Conservation (phyloP, 352 stramenopile genomes). For the Globisporangium recalcitrans region DNA sequence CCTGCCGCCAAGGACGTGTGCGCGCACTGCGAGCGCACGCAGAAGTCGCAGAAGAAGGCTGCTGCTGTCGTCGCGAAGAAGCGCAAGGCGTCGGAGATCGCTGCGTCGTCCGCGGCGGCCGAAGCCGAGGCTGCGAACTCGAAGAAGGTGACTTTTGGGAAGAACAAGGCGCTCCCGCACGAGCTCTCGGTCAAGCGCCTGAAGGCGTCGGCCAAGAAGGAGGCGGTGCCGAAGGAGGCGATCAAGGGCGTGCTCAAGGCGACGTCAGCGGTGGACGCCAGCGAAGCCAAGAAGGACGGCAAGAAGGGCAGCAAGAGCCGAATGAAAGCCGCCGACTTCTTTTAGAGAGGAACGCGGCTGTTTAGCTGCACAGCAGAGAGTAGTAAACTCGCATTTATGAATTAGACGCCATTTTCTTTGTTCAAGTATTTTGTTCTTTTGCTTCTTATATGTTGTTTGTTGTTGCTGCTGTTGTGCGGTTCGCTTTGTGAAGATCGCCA, state of each 20-base stretch:
- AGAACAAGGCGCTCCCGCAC: slow-evolving; percentile 75
- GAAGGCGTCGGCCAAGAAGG: slow-evolving; percentile 68
- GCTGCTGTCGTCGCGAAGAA: slow-evolving; percentile 45
- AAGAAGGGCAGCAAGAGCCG: slow-evolving; percentile 38
- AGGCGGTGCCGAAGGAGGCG: slow-evolving; percentile 43
- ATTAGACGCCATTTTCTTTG: slow-evolving; percentile 8
- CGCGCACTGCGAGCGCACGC: slow-evolving; percentile 64
- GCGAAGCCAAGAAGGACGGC: slow-evolving; percentile 40
- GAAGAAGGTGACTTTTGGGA: slow-evolving; percentile 86
- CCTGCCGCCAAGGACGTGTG: slow-evolving; percentile 57
- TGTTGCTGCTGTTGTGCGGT: too few relatives aligned
- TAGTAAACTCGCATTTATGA: not conserved
- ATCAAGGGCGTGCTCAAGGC: slow-evolving; percentile 80
- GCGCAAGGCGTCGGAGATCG: slow-evolving; percentile 45
- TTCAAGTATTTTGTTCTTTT: too few relatives aligned
- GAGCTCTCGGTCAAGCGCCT: slow-evolving; percentile 80
- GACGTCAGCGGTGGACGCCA: slow-evolving; percentile 17
- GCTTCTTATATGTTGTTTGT: too few relatives aligned
- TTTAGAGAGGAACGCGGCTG: slow-evolving; percentile 25
- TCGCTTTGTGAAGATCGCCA: too few relatives aligned
- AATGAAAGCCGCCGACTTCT: slow-evolving; percentile 70
- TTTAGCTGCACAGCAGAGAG: not conserved
- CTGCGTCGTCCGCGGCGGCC: slow-evolving; percentile 25
- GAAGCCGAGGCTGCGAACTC: slow-evolving; percentile 26
- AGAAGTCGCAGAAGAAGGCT: slow-evolving; percentile 61